Conservation (phyloP, 805 yeast genomes). For the Yarrowia phangngaensis region DNA sequence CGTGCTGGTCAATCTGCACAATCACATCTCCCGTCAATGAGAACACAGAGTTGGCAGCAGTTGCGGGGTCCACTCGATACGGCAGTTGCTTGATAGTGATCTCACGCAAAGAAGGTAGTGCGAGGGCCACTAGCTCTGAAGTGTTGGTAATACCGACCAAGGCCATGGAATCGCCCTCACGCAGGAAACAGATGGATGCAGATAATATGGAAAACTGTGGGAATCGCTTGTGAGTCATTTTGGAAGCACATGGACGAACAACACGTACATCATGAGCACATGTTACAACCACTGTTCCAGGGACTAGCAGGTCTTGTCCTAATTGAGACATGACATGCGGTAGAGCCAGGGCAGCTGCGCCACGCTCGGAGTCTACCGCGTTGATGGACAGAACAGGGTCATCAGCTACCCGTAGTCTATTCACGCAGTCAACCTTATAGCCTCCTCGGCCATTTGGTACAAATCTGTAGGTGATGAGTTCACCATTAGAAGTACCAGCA, state of each 20-base stretch:
- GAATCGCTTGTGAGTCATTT: slow-evolving; percentile 59
- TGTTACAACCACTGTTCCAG: slow-evolving; percentile 57
- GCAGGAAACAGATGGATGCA: slow-evolving; percentile 41
- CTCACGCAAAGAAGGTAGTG: slow-evolving; percentile 64
- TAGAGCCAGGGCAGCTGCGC: slow-evolving; percentile 63
- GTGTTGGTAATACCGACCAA: slow-evolving; percentile 30
- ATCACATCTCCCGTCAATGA: slow-evolving; percentile 44
- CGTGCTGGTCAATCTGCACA: slow-evolving; percentile 54
- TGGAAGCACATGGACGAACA: slow-evolving; percentile 56
- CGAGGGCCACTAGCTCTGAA: slow-evolving; percentile 38
- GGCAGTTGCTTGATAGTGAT: slow-evolving; percentile 49
- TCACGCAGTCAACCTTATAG: slow-evolving; percentile 54
- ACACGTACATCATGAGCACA: slow-evolving; percentile 62
- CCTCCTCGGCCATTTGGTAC: slow-evolving; percentile 61
- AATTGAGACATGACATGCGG: slow-evolving; percentile 55
- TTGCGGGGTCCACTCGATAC: slow-evolving; percentile 43
- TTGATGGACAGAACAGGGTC: slow-evolving; percentile 53
- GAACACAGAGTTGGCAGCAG: slow-evolving; percentile 44
- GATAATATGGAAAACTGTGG: slow-evolving; percentile 39
- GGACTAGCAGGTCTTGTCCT: slow-evolving; percentile 56
- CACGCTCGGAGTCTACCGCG: slow-evolving; percentile 56
- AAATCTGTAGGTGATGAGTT: slow-evolving; percentile 59
- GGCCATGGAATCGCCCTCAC: slow-evolving; percentile 45
- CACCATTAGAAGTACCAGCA: slow-evolving; percentile 77
- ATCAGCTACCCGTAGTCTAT: slow-evolving; percentile 48